Evolutionary conservation across 1,284 basidiomycete species (phyloP).

Genomic region (Tilletia walkeri): DNA sequence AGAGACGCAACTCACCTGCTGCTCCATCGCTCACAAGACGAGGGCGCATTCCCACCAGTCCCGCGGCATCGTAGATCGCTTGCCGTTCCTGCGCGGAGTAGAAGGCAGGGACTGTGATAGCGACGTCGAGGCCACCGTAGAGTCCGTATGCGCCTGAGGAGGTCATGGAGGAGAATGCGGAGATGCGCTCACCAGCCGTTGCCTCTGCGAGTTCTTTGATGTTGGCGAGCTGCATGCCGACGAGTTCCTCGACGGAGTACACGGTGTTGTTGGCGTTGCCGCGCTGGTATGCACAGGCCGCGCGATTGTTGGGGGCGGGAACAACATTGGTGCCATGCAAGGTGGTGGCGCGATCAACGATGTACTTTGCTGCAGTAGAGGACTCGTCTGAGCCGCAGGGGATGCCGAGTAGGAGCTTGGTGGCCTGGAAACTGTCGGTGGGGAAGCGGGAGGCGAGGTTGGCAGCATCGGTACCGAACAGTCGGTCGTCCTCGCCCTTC

Average conservation of each 20-base stretch:
- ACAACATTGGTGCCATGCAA: neutral
- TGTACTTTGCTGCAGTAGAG: neutral
- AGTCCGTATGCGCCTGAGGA: slow-evolving; percentile 7
- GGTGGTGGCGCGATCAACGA: neutral
- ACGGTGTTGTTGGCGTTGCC: neutral
- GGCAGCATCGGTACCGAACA: slow-evolving; percentile 84
- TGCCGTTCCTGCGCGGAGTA: slow-evolving; percentile 70
- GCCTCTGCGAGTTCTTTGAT: slow-evolving; percentile 82
- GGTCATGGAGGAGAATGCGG: slow-evolving; percentile 26
- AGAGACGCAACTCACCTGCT: slow-evolving; percentile 59
- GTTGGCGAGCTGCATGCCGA: slow-evolving; percentile 91
- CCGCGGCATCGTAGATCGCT: slow-evolving; percentile 77
- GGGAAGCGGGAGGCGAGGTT: slow-evolving; percentile 87
- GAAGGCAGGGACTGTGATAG: slow-evolving; percentile 53
- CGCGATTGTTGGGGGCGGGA: neutral
- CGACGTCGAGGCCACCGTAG: slow-evolving; percentile 47
- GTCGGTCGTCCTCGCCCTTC: slow-evolving; percentile 63
- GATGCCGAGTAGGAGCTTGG: slow-evolving; percentile 79
- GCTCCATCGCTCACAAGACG: slow-evolving; percentile 89
- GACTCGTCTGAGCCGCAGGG: slow-evolving; percentile 1
- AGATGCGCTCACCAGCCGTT: slow-evolving; percentile 61
- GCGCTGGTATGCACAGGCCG: slow-evolving; percentile 11
- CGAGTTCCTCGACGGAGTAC: slow-evolving; percentile 73
- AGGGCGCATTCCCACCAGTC: slow-evolving; percentile 80
- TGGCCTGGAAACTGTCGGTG: slow-evolving; percentile 75